Conservation (phyloP, 345 rosid species). For the Populus simonii region DNA sequence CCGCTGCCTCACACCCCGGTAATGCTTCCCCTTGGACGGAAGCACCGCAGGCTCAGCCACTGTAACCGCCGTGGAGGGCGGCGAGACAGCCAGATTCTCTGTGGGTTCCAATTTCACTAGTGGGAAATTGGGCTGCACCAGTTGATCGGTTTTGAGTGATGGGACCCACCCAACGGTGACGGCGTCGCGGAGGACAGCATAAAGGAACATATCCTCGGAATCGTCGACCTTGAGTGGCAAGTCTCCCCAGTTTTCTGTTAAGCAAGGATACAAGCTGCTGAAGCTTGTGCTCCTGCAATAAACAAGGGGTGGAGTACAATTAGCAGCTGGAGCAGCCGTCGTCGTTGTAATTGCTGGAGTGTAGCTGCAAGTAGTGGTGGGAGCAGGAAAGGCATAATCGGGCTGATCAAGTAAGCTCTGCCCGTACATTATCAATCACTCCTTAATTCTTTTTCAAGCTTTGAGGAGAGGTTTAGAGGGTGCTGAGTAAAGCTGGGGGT, state of each 20-base stretch:
- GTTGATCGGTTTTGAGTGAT: conserved; percentile 24
- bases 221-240: conserved; percentile 77
- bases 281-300: conserved; percentile 67
- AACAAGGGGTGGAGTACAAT: conserved; percentile 20
- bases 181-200: conserved; percentile 69
- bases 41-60: conserved; percentile 23
- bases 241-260: conserved; percentile 89
- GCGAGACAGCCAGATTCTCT: not conserved
- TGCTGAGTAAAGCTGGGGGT: not conserved
- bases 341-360: not conserved
- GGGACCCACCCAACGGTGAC: conserved; percentile 79
- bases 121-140: conserved; percentile 14
- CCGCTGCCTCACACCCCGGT: conserved; percentile 91
- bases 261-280: conserved; percentile 63
- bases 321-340: conserved; percentile 3
- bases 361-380: not conserved
- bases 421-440: conserved; percentile 36
- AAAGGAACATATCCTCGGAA: conserved; percentile 84
- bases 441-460: too few relatives aligned
- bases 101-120: conserved; percentile 42
- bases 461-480: too few relatives aligned
- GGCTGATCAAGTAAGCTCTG: conserved; percentile 35
- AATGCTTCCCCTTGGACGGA: conserved; percentile 66
- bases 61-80: conserved; percentile 11
- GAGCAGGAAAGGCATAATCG: conserved; percentile 35